Base-by-base conservation (phyloP, 2,329 filamentous ascomycete genomes). In the Sclerotiophoma versabilis region DNA sequence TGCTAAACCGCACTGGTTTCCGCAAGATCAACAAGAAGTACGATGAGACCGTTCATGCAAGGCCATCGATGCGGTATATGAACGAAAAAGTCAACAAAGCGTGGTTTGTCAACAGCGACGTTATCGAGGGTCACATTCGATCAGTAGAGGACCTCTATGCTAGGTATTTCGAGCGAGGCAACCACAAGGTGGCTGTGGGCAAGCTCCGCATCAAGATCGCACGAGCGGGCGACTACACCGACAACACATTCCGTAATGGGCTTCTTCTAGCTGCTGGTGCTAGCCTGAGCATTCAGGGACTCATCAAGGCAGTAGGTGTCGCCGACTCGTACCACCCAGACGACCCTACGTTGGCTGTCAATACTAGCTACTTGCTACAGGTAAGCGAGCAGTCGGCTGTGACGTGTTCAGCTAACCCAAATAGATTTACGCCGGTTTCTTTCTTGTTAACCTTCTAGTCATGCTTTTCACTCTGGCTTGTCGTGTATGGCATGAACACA, bases 11-110 rank as follows among this genome's bases (percentile, higher is more conserved):
- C 42, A 96, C 92, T 0, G 95, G 92, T 0, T 98, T 98, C 70
- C 88, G 93, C 26, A 99, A 99, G 75, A 92, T 99, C 71, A 97
- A 96, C 77, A 99, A 99, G 75, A 99, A 99, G 76, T 98, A 96
- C 72, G 93, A 98, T 81, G 99, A 98, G 77, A 86, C 89, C 2
- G 86, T 92, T 51, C 86, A 92, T 64, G 88, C 92, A 33, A 84
- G 89, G 10, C 91, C 91, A 0, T 84, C 88, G 0, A 84, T 90
- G 69, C 85, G 89, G 23, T 98, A 93, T 74, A 90, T 97, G 84
- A 88, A 88, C 26, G 93, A 97, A 64, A 93, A 93, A 70, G 92
- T 99, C 65, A 93, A 91, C 77, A 88, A 89, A 59, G 85, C 93
- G 1, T 92, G 91, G 83, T 99, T 99, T 68, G 93, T 97, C 33